Evolutionary conservation across 169 alveolate species (phyloP).

Genomic region (Cryptosporidium baileyi): DNA sequence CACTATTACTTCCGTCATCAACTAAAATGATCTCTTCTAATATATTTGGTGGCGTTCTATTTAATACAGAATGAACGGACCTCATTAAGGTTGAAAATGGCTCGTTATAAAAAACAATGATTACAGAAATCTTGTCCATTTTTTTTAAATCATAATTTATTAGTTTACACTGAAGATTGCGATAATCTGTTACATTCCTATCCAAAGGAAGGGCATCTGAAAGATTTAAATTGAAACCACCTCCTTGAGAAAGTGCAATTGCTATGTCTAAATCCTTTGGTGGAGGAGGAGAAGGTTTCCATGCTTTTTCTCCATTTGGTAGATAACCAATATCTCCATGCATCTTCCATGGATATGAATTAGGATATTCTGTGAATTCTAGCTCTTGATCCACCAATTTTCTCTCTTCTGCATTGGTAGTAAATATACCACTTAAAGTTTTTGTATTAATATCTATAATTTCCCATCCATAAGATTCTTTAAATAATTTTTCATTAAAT

Average conservation of each 20-base stretch:
- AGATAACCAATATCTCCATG: constrained; percentile 58
- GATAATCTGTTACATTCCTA: constrained; percentile 72
- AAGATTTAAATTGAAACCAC: constrained; percentile 73
- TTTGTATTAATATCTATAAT: not conserved
- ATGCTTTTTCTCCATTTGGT: constrained; percentile 39
- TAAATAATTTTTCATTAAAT: constrained; percentile 24
- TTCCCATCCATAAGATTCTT: constrained; percentile 58
- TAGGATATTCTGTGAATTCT: constrained; percentile 12
- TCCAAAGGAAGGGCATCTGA: constrained; percentile 77
- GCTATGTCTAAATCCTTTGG: constrained; percentile 69
- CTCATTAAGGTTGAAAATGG: constrained; percentile 76
- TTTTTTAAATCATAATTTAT: constrained; percentile 43
- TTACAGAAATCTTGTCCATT: constrained; percentile 73
- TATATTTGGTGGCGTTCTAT: constrained; percentile 75
- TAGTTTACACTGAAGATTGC: constrained; percentile 58
- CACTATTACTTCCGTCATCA: constrained; percentile 74
- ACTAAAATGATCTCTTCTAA: constrained; percentile 74
- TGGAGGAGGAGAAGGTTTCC: constrained; percentile 59
- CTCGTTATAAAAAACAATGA: constrained; percentile 77
- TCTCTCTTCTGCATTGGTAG: not conserved
- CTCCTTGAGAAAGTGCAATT: constrained; percentile 73
- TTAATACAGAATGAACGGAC: constrained; percentile 76
- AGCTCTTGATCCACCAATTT: not conserved
- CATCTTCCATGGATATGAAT: constrained; percentile 62
- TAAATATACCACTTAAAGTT: not conserved